Base-by-base conservation (phyloP, 495 filamentous ascomycete species). In the Daldinia vernicosa region DNA sequence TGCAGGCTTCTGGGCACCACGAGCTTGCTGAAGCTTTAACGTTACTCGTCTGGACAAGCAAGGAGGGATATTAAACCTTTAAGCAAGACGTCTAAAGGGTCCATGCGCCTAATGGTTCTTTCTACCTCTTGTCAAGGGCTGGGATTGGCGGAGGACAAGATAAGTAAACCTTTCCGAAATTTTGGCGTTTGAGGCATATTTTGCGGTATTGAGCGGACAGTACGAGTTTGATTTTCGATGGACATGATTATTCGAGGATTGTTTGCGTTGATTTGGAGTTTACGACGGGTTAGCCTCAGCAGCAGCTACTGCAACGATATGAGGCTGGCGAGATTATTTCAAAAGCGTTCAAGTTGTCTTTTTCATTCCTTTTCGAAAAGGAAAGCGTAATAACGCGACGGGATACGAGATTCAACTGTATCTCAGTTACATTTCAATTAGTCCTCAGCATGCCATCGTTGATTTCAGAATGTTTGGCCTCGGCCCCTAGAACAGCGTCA, bases 401-500 rank as follows among this genome's bases (percentile, higher is more conserved):
- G 24, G 27, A 30, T 3, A 30, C 14, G 26, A 4, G 14, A 26
- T 3, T 30, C 24, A 53, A 3, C 28, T 53, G 27, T 2, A 11
- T 26, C 17, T 53, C 26, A 30, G 15, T 28, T 47, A 47, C 9
- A 47, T 47, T 6, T 47, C 9, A 24, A 8, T 47, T 24, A 47
- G 3, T 3, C 43, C 19, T 53, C 50, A 14, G 27, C 30, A 28
- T 28, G 2, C 26, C 11, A n/a, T 30, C 24, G 26, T 53, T 53
- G 26, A n/a, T 53, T 53, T n/a, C 50, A n/a, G 7, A 53, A 53
- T 28, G 30, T 53, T 7, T 32, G 30, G 30, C 32, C 11, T 53
- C 60, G 17, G 40, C 26, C n/a, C n/a, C 26, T 56, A 47, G 50
- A 45, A 50, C 39, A 47, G 17, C 7, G n/a, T 26, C 40, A 50